Evolutionary conservation across 1,284 basidiomycete species (phyloP), one percentile per base, ranked within the genome.

Genomic region (Pyrrhoderma noxium): DNA sequence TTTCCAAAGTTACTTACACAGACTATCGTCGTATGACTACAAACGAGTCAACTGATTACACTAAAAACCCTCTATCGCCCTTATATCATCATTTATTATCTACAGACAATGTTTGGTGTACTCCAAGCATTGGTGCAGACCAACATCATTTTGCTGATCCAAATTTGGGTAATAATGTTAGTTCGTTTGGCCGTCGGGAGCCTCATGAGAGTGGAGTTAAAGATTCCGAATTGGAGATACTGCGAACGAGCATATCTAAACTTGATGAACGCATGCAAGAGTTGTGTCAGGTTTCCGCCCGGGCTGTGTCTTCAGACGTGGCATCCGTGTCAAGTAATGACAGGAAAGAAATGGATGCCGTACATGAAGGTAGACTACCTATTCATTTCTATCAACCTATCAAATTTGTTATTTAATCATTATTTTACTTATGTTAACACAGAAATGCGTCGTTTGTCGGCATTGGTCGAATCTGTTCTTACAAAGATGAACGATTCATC

Each of bases 391-490:
- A 25, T 8, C 11, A n/a, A 35, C 4, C 19, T 14, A 34, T 47
- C 11, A 47, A 18, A 21, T 8, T 11, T n/a, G 43, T 16, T 18
- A n/a, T n/a, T 25, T 4, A 27, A n/a, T 27, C 14, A 18, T n/a
- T n/a, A n/a, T n/a, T n/a, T n/a, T n/a, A n/a, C n/a, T n/a, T n/a
- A n/a, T n/a, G n/a, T n/a, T n/a, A n/a, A n/a, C n/a, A n/a, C n/a
- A n/a, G 52, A 53, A 37, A 45, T 53, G 52, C 52, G 41, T 31
- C 46, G 52, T 25, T 42, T 53, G 18, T 53, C 52, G 8, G 34
- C 27, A 11, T 36, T 53, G 9, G 45, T 53, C 19, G 52, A 49
- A 16, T 27, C 13, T 16, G 31, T 49, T 2, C 16, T 53, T 19
- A 23, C 52, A 39, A 53, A 49, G 34, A 44, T 53, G 13, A 34